A percentile compares a stretch with the other conserved stretches of the same genome.
Conservation (phyloP, 1,284 basidiomycete genomes). For the Dichomitus squalens region DNA sequence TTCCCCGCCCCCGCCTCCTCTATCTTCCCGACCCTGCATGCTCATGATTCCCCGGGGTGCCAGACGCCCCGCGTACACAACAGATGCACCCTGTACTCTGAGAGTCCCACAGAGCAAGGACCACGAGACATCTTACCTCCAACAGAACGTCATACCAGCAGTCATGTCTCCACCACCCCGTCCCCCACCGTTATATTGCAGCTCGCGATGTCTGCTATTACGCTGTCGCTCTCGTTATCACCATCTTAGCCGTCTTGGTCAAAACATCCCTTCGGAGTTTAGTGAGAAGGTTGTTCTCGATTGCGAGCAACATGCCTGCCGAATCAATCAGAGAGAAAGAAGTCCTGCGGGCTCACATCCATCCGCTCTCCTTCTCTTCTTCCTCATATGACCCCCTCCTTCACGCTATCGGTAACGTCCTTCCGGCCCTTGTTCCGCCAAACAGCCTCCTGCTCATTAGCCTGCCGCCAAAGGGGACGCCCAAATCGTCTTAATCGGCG, state of each 20-base stretch:
- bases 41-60: background rate
- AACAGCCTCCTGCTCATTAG: constrained; percentile 4
- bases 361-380: constrained; percentile 22
- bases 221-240: too few species aligned
- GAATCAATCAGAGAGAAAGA: constrained; percentile 21
- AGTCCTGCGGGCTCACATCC: constrained; percentile 23
- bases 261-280: background rate
- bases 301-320: constrained; percentile 9
- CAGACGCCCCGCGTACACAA: too few species aligned
- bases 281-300: background rate
- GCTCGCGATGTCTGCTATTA: too few species aligned
- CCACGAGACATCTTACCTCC: background rate
- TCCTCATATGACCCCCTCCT: constrained; percentile 30
- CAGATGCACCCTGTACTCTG: background rate
- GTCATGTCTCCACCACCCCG: background rate
- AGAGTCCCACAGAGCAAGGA: background rate
- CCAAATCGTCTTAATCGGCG: constrained; percentile 32
- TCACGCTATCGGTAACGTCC: constrained; percentile 25
- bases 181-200: background rate
- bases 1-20: background rate
- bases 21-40: background rate
- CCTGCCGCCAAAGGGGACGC: constrained; percentile 23
- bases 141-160: background rate
- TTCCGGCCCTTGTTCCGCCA: background rate
- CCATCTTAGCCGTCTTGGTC: background rate